Evolutionary conservation across 2,329 filamentous ascomycete species (phyloP).

Genomic region (Pezicula neosporulosa): DNA sequence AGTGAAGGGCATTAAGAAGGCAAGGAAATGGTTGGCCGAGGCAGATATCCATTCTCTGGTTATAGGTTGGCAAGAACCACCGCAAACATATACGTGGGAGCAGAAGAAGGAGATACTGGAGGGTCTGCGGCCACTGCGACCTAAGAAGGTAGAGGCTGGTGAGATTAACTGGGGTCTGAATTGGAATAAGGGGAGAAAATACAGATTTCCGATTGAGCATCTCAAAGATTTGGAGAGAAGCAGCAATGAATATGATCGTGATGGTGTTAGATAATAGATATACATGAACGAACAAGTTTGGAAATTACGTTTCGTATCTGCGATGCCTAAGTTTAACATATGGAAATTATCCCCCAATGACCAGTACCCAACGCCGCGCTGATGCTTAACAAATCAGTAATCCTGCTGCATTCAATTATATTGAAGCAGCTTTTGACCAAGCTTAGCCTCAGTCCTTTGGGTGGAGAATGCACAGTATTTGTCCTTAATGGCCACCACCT

Average conservation of each 20-base stretch:
- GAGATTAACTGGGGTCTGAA: slow-evolving; percentile 25
- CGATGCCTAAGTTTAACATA: not conserved
- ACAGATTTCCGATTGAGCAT: slow-evolving; percentile 20
- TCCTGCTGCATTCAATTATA: slow-evolving; percentile 1
- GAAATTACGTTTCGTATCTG: not conserved
- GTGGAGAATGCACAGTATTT: slow-evolving; percentile 86
- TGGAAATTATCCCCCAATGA: not conserved
- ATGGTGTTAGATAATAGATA: not conserved
- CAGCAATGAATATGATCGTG: not conserved
- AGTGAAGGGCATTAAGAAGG: slow-evolving; percentile 21
- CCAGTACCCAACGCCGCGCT: slow-evolving; percentile 28
- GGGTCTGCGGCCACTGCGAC: slow-evolving; percentile 16
- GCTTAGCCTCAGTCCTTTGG: slow-evolving; percentile 51
- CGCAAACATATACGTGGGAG: slow-evolving; percentile 24
- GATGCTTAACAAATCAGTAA: slow-evolving; percentile 13
- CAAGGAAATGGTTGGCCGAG: slow-evolving; percentile 20
- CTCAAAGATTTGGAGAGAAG: slow-evolving; percentile 20
- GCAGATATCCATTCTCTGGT: slow-evolving; percentile 19
- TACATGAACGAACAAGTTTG: not conserved
- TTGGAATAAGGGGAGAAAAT: slow-evolving; percentile 23
- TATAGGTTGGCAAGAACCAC: slow-evolving; percentile 24
- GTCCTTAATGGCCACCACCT: slow-evolving; percentile 95
- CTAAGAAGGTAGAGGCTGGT: slow-evolving; percentile 16
- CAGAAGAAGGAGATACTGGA: slow-evolving; percentile 23
- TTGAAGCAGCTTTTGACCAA: slow-evolving; percentile 32